Conservation (phyloP, 2,329 filamentous ascomycete genomes). For the Penicillium sclerotiorum region DNA sequence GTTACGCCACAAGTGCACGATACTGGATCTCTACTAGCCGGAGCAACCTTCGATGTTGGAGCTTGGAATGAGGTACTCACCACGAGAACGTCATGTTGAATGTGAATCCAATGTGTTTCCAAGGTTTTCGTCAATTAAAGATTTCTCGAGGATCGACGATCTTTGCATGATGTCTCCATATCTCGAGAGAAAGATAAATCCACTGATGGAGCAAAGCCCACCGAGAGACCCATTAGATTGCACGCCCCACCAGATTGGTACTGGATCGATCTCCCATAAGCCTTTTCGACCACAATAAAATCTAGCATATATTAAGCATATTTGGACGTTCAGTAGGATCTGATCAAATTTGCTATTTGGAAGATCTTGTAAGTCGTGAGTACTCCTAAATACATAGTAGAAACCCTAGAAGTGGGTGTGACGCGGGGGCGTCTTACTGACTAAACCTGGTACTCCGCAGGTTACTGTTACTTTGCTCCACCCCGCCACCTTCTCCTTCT, state of each 20-base stretch:
- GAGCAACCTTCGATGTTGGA: no score
- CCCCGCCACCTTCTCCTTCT: neutral
- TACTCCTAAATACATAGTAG: neutral
- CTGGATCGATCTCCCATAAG: neutral
- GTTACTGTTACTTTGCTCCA: neutral
- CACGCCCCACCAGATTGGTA: conserved; percentile 2
- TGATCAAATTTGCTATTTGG: no score
- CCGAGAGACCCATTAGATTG: neutral
- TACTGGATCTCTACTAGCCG: no score
- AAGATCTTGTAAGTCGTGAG: neutral
- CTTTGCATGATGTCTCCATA: neutral
- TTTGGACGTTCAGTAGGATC: neutral
- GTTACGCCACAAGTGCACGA: neutral
- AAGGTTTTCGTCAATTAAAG: no score
- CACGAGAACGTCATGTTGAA: no score
- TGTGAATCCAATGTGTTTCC: no score
- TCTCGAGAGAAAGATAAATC: neutral
- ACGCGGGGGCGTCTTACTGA: no score
- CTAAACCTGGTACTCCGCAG: neutral
- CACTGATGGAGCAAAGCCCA: neutral
- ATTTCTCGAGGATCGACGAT: neutral
- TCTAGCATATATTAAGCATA: no score
- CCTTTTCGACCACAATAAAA: no score
- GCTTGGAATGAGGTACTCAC: no score
- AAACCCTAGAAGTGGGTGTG: neutral